Evolutionary conservation across 2,329 filamentous ascomycete genomes (phyloP).

Genomic region (Penicillium sp.): DNA sequence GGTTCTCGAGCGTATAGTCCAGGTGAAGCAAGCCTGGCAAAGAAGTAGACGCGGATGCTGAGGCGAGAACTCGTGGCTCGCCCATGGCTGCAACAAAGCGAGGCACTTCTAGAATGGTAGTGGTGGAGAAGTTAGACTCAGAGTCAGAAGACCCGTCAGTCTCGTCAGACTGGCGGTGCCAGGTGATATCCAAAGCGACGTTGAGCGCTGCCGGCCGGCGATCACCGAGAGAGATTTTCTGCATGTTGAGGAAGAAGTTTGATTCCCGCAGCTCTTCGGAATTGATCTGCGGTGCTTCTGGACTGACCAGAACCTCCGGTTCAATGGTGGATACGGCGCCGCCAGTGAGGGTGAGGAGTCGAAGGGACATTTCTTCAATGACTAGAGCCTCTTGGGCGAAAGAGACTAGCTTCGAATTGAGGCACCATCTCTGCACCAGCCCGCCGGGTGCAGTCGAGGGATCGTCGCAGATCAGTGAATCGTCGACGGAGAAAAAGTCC

Average conservation of each 20-base stretch:
- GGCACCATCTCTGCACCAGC: conserved; percentile 72
- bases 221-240: conserved; percentile 76
- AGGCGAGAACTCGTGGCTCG: conserved; percentile 75
- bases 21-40: conserved; percentile 41
- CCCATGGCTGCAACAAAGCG: conserved; percentile 72
- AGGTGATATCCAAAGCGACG: conserved; percentile 67
- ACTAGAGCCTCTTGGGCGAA: conserved; percentile 62
- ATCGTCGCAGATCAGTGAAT: conserved; percentile 28
- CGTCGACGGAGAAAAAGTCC: conserved; percentile 67
- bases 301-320: conserved; percentile 27
- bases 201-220: conserved; percentile 69
- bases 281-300: conserved; percentile 42
- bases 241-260: conserved; percentile 66
- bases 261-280: conserved; percentile 67
- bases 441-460: conserved; percentile 47
- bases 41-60: conserved; percentile 33
- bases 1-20: conserved; percentile 78
- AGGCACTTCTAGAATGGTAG: conserved; percentile 67
- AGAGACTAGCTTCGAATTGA: conserved; percentile 66
- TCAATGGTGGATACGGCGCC: conserved; percentile 53
- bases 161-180: conserved; percentile 55
- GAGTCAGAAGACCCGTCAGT: conserved; percentile 20
- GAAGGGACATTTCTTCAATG: conserved; percentile 60
- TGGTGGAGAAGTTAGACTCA: conserved; percentile 45
- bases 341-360: conserved; percentile 55